These are phyloP conservation scores for Penicillium longicatenatum DNA, from an alignment of 495 filamentous ascomycete species.

Conservation along the genomic window DNA sequence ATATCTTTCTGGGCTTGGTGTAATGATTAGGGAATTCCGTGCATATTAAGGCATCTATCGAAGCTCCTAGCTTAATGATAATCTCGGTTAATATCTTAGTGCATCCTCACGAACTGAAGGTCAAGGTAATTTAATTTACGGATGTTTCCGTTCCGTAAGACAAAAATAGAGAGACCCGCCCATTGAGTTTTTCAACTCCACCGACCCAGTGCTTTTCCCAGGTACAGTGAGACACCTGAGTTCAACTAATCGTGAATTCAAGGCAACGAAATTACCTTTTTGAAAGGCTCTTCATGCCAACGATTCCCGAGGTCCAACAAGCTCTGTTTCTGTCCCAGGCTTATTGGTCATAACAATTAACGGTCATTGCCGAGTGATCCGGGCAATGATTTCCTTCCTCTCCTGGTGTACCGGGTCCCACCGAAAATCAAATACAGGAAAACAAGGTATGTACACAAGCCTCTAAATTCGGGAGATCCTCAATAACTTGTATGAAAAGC, in stretches of 20 bases:
- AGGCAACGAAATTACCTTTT: background rate
- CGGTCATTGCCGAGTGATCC: background rate
- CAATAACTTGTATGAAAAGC: background rate
- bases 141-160: background rate
- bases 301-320: too few species aligned
- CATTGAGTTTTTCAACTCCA: background rate
- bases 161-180: background rate
- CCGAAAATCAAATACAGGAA: background rate
- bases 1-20: constrained; percentile 5
- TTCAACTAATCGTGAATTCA: background rate
- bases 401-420: constrained; percentile 6
- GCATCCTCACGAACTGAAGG: background rate
- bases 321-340: background rate
- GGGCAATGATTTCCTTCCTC: constrained; percentile 9
- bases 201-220: background rate
- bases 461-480: constrained; percentile 23
- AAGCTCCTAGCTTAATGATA: background rate
- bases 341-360: too few species aligned
- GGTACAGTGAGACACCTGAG: background rate
- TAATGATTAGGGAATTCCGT: background rate
- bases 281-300: background rate
- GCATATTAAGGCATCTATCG: background rate
- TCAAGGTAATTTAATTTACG: background rate
- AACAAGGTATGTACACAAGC: background rate
- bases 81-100: background rate